phyloP scores from a whole-genome alignment of 768 basidiomycete genomes.

The Mycena pura region DNA sequence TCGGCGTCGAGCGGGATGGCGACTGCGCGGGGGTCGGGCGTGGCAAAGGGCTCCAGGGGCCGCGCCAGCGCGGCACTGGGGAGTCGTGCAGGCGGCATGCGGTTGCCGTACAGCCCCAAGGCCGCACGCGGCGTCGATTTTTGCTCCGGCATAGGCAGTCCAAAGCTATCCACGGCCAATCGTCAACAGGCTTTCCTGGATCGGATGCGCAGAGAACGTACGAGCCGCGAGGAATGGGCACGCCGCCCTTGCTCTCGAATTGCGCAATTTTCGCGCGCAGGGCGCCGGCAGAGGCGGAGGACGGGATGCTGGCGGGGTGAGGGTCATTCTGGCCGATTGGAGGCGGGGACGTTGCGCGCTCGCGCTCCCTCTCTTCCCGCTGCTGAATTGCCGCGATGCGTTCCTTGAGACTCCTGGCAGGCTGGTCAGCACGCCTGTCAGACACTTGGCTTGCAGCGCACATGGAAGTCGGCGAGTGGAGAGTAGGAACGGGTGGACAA shows the following conservation, averaged over 20 bases:
- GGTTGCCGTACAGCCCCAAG: constrained; percentile 78
- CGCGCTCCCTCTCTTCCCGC: constrained; percentile 43
- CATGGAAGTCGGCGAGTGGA: no score
- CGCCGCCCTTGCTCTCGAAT: constrained; percentile 80
- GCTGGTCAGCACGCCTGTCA: no score
- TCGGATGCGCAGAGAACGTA: neutral
- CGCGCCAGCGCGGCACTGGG: constrained; percentile 28
- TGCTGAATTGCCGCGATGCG: constrained; percentile 85
- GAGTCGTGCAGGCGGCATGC: constrained; percentile 54
- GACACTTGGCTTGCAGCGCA: no score
- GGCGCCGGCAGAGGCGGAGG: constrained; percentile 36
- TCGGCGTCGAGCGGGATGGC: constrained; percentile 1
- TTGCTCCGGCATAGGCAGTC: neutral
- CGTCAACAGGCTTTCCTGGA: no score
- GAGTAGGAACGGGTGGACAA: no score
- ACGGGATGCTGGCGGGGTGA: constrained; percentile 35
- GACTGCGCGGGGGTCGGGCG: constrained; percentile 6
- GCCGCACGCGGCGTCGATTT: constrained; percentile 38
- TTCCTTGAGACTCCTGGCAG: constrained; percentile 72
- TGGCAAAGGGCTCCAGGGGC: constrained; percentile 10
- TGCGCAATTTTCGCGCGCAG: constrained; percentile 73
- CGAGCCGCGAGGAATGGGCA: constrained; percentile 72
- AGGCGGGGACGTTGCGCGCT: constrained; percentile 26
- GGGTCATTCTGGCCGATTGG: constrained; percentile 12
- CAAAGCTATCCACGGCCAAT: neutral